Conservation (phyloP, 768 basidiomycete genomes). For the Mycena metata region DNA sequence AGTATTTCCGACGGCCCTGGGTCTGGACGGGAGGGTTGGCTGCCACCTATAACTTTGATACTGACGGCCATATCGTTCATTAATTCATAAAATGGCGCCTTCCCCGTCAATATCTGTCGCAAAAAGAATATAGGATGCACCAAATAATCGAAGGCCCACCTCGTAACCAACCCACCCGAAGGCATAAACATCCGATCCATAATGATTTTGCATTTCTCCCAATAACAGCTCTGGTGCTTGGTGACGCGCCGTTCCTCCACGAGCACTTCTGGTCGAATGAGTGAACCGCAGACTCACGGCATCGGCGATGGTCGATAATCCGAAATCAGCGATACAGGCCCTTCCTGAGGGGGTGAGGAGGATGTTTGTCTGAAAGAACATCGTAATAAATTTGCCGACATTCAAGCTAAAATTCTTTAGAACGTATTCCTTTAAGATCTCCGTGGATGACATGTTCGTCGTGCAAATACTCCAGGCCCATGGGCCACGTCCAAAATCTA, state of each 20-base stretch:
- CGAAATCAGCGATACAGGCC: conserved; percentile 7
- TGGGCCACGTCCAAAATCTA: too few species aligned
- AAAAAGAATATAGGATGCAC: not conserved
- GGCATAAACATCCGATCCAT: not conserved
- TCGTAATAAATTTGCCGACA: not conserved
- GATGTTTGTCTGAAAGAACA: not conserved
- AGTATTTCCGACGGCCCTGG: not conserved
- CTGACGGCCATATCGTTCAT: not conserved
- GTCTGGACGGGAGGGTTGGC: not conserved
- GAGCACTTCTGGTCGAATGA: not conserved
- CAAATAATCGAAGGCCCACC: not conserved
- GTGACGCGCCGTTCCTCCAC: not conserved
- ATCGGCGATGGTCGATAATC: not conserved
- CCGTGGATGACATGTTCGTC: not conserved
- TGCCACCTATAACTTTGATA: not conserved
- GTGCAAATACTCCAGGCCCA: too few species aligned
- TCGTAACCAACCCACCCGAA: not conserved
- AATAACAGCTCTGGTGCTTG: not conserved
- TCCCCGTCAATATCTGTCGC: not conserved
- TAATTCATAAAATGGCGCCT: not conserved
- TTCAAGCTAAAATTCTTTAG: too few species aligned
- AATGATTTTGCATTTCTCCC: not conserved
- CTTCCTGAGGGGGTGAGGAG: not conserved
- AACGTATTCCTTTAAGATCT: not conserved
- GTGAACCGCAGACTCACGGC: not conserved